Conservation (phyloP, 2,329 filamentous ascomycete genomes). For the Blumeria graminis region DNA sequence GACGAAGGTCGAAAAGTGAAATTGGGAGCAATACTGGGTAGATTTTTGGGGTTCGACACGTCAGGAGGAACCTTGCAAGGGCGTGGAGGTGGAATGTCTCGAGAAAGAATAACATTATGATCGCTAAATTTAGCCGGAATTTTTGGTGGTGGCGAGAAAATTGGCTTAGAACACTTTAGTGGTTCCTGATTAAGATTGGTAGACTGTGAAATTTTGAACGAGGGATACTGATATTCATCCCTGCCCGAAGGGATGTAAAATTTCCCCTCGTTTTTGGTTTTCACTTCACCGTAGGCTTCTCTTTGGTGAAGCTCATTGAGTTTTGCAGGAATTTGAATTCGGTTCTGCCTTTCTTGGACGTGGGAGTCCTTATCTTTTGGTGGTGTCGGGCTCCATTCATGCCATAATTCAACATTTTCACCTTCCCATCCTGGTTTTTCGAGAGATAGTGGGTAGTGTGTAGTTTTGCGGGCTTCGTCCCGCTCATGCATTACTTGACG, state of each 20-base stretch:
- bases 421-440: conserved; percentile 32
- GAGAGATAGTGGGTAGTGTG: conserved; percentile 22
- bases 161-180: neutral
- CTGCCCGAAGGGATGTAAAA: conserved; percentile 6
- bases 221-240: conserved; percentile 29
- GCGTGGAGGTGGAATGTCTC: conserved; percentile 10
- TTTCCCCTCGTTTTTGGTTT: conserved; percentile 8
- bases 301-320: conserved; percentile 15
- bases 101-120: conserved; percentile 5
- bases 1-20: conserved; percentile 67
- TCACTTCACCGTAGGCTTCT: conserved; percentile 8
- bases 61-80: conserved; percentile 6
- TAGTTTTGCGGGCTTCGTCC: conserved; percentile 33
- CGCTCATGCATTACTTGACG: conserved; percentile 46
- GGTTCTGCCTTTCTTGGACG: conserved; percentile 22
- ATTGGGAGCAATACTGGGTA: conserved; percentile 1
- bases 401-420: conserved; percentile 27
- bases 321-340: conserved; percentile 26
- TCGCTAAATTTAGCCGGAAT: conserved; percentile 9
- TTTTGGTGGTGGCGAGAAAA: neutral
- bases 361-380: conserved; percentile 13
- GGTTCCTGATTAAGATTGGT: conserved; percentile 18
- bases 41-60: neutral
- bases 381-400: conserved; percentile 24
- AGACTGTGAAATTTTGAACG: conserved; percentile 26